Evolutionary conservation across 2,329 filamentous ascomycete species (phyloP).

Genomic region (Aspergillus hiratsukae): DNA sequence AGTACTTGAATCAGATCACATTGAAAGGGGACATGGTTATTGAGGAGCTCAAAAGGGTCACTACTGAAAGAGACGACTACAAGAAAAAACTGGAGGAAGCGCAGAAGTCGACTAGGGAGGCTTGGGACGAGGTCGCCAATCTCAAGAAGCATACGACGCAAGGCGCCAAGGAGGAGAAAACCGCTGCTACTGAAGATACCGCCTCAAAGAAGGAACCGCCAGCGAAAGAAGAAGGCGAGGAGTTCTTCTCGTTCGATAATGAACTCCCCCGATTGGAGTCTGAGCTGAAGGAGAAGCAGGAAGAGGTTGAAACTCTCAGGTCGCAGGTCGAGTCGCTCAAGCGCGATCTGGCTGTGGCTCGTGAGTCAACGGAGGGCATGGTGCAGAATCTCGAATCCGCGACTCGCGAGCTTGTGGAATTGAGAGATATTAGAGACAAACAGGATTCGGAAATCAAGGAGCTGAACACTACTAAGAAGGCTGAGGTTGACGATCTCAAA

Average conservation of each 20-base stretch:
- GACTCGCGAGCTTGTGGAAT: constrained; percentile 57
- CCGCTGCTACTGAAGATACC: constrained; percentile 1
- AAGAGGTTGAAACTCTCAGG: constrained; percentile 67
- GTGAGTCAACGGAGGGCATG: constrained; percentile 66
- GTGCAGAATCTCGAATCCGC: constrained; percentile 63
- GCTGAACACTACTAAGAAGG: constrained; percentile 38
- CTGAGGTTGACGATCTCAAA: constrained; percentile 41
- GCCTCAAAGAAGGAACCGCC: constrained; percentile 9
- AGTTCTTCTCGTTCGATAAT: constrained; percentile 89
- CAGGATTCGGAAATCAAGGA: constrained; percentile 45
- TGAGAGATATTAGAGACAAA: constrained; percentile 51
- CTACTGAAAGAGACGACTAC: constrained; percentile 71
- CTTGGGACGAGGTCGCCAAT: constrained; percentile 60
- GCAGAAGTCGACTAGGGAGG: constrained; percentile 58
- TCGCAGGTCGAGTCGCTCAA: constrained; percentile 64
- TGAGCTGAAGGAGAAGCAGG: constrained; percentile 65
- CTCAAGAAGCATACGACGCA: constrained; percentile 43
- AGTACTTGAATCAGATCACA: constrained; percentile 84
- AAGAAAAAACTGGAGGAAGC: constrained; percentile 71
- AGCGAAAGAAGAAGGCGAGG: constrained; percentile 49
- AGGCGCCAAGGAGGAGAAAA: not conserved
- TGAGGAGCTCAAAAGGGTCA: constrained; percentile 85
- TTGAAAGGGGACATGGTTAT: constrained; percentile 87
- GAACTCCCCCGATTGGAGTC: constrained; percentile 78
- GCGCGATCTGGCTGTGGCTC: constrained; percentile 64